These are phyloP conservation scores for Phytophthora rubi DNA, from an alignment of 352 stramenopile species.

Conservation along the genomic window DNA sequence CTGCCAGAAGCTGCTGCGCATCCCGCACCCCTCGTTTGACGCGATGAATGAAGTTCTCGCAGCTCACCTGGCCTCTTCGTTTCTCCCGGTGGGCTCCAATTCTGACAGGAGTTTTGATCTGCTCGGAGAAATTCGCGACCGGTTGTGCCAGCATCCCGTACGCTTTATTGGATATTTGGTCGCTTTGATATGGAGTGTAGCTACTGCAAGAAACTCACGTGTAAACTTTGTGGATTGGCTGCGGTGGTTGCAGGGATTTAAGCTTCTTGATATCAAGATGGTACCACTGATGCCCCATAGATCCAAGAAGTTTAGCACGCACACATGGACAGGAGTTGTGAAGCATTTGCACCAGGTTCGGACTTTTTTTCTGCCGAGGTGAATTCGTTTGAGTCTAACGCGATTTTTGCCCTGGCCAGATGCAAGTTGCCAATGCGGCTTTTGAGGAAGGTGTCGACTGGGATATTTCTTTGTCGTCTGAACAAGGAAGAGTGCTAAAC, in stretches of 20 bases:
- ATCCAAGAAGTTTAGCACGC: conserved; percentile 76
- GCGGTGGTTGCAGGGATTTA: conserved; percentile 51
- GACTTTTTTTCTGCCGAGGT: not conserved
- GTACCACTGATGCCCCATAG: conserved; percentile 68
- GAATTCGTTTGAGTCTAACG: not conserved
- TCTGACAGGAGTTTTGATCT: conserved; percentile 26
- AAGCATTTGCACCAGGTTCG: conserved; percentile 75
- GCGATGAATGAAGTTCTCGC: conserved; percentile 72
- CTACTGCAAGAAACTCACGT: not conserved
- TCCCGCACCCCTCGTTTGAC: conserved; percentile 64
- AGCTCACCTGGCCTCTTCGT: conserved; percentile 59
- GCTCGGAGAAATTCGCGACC: conserved; percentile 47
- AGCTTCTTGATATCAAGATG: conserved; percentile 76
- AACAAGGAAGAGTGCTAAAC: conserved; percentile 40
- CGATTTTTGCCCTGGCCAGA: conserved; percentile 28
- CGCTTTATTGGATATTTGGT: not conserved
- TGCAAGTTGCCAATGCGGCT: conserved; percentile 67
- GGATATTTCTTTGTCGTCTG: conserved; percentile 46
- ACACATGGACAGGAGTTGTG: conserved; percentile 78
- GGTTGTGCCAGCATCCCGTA: conserved; percentile 71
- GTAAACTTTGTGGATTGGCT: not conserved
- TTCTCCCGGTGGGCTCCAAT: conserved; percentile 43
- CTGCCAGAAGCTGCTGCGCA: conserved; percentile 61
- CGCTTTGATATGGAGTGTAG: not conserved
- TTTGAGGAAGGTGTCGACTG: conserved; percentile 74